Percentiles rank a stretch among this genome's conserved stretches.
These are phyloP conservation scores for Tuctoria greenei DNA, from an alignment of 176 grass and related monocot genomes.

Conservation along the genomic window DNA sequence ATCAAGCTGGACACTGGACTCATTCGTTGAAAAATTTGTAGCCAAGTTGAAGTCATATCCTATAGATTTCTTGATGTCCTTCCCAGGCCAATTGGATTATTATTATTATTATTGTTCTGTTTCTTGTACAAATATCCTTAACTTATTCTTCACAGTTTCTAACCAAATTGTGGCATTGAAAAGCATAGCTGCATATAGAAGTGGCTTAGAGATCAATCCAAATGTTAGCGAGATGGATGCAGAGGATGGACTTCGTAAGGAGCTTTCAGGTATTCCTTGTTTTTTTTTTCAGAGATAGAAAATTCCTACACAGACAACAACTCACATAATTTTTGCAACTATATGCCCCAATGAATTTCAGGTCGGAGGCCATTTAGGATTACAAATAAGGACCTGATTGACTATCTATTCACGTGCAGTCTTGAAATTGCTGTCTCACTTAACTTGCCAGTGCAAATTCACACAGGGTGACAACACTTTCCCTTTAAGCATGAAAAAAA, in stretches of 20 bases:
- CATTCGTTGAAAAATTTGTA: conserved; percentile 67
- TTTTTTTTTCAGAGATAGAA: background rate
- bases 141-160: conserved; percentile 54
- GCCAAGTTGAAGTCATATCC: conserved; percentile 95
- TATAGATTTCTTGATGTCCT: conserved; percentile 25
- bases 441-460: conserved; percentile 85
- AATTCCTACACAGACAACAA: background rate
- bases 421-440: conserved; percentile 61
- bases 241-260: conserved; percentile 74
- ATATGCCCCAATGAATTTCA: conserved; percentile 51
- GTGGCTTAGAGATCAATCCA: conserved; percentile 82
- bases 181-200: conserved; percentile 94
- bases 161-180: conserved; percentile 82
- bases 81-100: background rate
- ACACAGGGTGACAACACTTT: conserved; percentile 74
- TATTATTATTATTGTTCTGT: background rate
- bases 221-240: conserved; percentile 66
- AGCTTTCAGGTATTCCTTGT: conserved; percentile 56
- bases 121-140: conserved; percentile 48
- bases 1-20: conserved; percentile 80
- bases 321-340: conserved; percentile 17
- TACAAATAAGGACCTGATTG: conserved; percentile 86
- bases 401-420: conserved; percentile 87
- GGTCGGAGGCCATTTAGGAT: conserved; percentile 67
- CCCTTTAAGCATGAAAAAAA: conserved; percentile 12